Percentiles rank a stretch among this genome's conserved stretches.
Evolutionary conservation across 306 rosid species (phyloP).

Genomic region (Citrullus mucosospermus): DNA sequence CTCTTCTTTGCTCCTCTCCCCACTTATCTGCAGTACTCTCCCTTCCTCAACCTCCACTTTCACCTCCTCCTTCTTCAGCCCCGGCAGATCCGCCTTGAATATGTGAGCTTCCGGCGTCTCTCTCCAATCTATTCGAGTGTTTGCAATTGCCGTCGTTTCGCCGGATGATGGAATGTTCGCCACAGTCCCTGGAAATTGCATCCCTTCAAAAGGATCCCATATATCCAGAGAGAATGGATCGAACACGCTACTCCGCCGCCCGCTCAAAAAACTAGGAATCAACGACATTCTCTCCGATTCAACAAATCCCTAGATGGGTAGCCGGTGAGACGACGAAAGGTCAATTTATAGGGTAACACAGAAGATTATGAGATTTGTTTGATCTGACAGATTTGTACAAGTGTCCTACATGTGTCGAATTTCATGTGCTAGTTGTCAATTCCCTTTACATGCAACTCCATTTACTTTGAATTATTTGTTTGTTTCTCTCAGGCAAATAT

Average conservation of each 20-base stretch:
- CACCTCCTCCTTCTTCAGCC: constrained; percentile 4
- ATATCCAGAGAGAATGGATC: background rate
- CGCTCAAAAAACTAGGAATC: background rate
- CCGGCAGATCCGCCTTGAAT: background rate
- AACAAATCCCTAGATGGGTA: background rate
- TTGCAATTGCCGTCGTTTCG: background rate
- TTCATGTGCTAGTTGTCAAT: background rate
- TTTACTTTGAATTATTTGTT: background rate
- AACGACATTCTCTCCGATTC: background rate
- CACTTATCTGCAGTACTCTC: background rate
- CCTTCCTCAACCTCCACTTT: constrained; percentile 3
- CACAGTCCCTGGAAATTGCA: background rate
- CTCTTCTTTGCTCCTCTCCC: background rate
- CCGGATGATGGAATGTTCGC: background rate
- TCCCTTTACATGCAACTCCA: background rate
- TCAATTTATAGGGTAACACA: background rate
- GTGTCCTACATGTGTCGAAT: background rate
- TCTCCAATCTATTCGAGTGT: background rate
- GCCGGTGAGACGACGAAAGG: background rate
- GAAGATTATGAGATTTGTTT: background rate
- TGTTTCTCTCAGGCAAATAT: background rate
- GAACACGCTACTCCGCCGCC: background rate
- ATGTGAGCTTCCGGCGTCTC: constrained; percentile 1
- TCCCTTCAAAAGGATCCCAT: background rate
- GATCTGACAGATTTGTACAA: background rate